These are phyloP conservation scores for Amphicarpaea edgeworthii DNA, from an alignment of 306 rosid species.

Conservation along the genomic window DNA sequence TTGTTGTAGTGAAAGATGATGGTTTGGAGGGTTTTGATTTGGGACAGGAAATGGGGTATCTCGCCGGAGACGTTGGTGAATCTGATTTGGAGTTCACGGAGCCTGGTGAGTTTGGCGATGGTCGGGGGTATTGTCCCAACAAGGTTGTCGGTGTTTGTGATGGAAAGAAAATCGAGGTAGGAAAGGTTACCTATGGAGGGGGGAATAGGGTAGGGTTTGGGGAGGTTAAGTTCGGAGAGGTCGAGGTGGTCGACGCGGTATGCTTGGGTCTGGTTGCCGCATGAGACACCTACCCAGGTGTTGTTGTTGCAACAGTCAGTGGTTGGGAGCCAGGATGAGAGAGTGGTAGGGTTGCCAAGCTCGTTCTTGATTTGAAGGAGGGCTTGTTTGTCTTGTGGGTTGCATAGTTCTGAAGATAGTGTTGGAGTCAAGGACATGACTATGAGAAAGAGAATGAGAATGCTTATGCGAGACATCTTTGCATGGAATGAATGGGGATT, in stretches of 20 bases:
- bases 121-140: conserved; percentile 7
- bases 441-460: background rate
- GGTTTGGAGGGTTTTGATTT: conserved; percentile 31
- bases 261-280: conserved; percentile 35
- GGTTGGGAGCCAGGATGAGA: conserved; percentile 39
- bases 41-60: conserved; percentile 30
- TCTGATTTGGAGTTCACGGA: background rate
- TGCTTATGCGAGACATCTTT: too few species aligned
- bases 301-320: conserved; percentile 39
- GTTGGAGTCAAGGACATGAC: background rate
- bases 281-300: conserved; percentile 21
- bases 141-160: conserved; percentile 25
- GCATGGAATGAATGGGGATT: too few species aligned
- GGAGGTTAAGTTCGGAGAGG: conserved; percentile 14
- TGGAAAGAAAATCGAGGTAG: background rate
- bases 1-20: conserved; percentile 37
- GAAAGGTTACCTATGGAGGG: conserved; percentile 20
- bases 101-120: conserved; percentile 28
- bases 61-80: conserved; percentile 36
- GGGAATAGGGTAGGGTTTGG: conserved; percentile 7
- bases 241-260: conserved; percentile 13
- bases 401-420: conserved; percentile 36
- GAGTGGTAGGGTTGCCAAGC: conserved; percentile 39
- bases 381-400: conserved; percentile 33
- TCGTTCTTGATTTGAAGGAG: conserved; percentile 41